These are phyloP conservation scores for Pseudozyma sp. DNA, from an alignment of 1,284 basidiomycete genomes.

Conservation along the genomic window DNA sequence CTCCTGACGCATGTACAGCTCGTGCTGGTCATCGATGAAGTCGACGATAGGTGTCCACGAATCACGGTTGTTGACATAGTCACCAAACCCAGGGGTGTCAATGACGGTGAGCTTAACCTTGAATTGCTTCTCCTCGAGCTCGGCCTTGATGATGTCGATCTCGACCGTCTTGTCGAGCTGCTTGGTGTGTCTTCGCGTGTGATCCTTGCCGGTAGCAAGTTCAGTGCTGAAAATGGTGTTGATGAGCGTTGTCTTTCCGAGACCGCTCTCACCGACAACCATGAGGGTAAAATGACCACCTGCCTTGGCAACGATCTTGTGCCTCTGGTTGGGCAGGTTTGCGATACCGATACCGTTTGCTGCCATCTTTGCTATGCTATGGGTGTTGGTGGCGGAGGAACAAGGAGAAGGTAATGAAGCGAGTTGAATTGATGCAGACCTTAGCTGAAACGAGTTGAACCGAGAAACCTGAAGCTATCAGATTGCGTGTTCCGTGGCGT, in stretches of 20 bases:
- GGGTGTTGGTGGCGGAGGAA: background rate
- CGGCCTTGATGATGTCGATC: conserved; percentile 74
- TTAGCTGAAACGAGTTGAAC: too few relatives aligned
- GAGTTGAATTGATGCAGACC: background rate
- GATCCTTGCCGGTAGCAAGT: conserved; percentile 90
- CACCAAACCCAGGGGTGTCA: conserved; percentile 97
- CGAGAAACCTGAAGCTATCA: too few relatives aligned
- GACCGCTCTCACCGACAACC: conserved; percentile 86
- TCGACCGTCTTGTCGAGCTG: conserved; percentile 99
- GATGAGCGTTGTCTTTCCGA: conserved; percentile 74
- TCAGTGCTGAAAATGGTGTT: conserved; percentile 99
- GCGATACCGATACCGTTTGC: conserved; percentile 73
- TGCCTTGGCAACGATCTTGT: conserved; percentile 82
- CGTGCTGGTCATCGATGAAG: conserved; percentile 99
- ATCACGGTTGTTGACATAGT: conserved; percentile 99
- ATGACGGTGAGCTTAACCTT: conserved; percentile 99
- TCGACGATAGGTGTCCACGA: conserved; percentile 98
- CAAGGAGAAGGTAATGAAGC: background rate
- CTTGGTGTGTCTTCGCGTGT: conserved; percentile 89
- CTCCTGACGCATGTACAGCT: conserved; percentile 99
- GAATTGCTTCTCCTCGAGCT: conserved; percentile 97
- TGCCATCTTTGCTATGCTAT: conserved; percentile 35
- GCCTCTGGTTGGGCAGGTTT: conserved; percentile 92
- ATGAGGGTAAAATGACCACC: conserved; percentile 99
- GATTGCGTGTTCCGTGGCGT: too few relatives aligned